Percentiles rank a stretch among this genome's conserved stretches.
These are phyloP conservation scores for Vicia villosa DNA, from an alignment of 306 rosid species.

Conservation along the genomic window DNA sequence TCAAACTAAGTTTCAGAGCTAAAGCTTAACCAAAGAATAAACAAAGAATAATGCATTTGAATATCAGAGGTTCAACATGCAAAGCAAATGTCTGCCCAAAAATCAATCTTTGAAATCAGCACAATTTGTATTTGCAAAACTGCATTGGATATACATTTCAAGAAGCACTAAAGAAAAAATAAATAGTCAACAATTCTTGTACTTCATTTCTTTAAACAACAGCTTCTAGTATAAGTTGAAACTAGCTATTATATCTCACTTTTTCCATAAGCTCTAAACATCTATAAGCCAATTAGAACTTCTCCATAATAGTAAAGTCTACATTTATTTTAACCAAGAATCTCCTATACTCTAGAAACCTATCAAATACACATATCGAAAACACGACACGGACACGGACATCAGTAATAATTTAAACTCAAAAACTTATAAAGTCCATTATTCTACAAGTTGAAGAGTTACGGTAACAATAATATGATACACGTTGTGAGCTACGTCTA, in stretches of 20 bases:
- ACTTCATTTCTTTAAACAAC: not conserved
- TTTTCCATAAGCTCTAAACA: not conserved
- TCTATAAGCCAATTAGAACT: not conserved
- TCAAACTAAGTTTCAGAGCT: slow-evolving; percentile 7
- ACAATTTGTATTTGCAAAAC: slow-evolving; percentile 2
- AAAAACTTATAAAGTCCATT: not conserved
- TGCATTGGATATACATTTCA: not conserved
- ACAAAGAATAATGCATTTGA: not conserved
- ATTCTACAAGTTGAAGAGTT: slow-evolving; percentile 23
- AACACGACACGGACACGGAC: too few species aligned
- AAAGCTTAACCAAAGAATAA: not conserved
- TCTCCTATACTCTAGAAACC: not conserved
- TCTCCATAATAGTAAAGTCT: not conserved
- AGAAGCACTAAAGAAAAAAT: not conserved
- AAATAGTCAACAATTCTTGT: not conserved
- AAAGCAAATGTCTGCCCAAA: slow-evolving; percentile 26
- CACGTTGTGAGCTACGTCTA: slow-evolving; percentile 25
- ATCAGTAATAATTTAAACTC: too few species aligned
- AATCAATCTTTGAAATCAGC: slow-evolving; percentile 14
- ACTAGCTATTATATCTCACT: not conserved
- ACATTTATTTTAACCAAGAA: not conserved
- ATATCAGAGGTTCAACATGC: slow-evolving; percentile 17
- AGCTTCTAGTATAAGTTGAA: not conserved
- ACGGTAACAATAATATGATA: slow-evolving; percentile 27
- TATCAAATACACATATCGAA: too few species aligned